Conservation (phyloP, 2,329 filamentous ascomycete species). For the Aspergillus sp. region DNA sequence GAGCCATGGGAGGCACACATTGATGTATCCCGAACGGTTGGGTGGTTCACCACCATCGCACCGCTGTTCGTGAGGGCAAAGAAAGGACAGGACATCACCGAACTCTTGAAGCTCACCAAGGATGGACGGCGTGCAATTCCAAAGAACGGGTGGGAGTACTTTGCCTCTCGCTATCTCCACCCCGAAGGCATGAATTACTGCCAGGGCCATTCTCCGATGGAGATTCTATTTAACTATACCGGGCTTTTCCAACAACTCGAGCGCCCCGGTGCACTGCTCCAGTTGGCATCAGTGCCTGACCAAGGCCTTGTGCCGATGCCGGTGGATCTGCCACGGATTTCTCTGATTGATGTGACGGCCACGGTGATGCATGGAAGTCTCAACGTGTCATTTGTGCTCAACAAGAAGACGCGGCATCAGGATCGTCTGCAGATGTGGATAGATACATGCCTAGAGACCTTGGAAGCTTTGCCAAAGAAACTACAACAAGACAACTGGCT, state of each 20-base stretch:
- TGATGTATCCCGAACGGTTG: constrained; percentile 13
- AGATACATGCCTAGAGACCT: constrained; percentile 1
- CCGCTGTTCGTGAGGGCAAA: constrained; percentile 5
- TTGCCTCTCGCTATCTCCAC: constrained; percentile 30
- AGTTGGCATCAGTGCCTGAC: not conserved
- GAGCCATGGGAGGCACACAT: constrained; percentile 11
- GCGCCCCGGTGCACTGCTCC: constrained; percentile 1
- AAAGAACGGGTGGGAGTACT: constrained; percentile 36
- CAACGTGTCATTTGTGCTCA: not conserved
- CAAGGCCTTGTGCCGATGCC: constrained; percentile 2
- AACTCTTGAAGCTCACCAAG: constrained; percentile 22
- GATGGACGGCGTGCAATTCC: constrained; percentile 31
- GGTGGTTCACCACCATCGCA: constrained; percentile 16
- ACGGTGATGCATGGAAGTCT: too few relatives aligned
- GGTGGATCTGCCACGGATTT: not conserved
- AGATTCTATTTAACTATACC: constrained; percentile 13
- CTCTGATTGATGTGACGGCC: too few relatives aligned
- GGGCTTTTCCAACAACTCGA: constrained; percentile 9
- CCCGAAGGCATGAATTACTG: constrained; percentile 18
- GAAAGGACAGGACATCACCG: not conserved
- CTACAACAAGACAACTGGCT: not conserved
- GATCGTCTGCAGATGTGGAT: constrained; percentile 7
- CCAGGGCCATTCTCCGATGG: constrained; percentile 7
- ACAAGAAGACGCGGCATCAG: constrained; percentile 5
- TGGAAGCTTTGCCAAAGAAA: not conserved